Evolutionary conservation across 805 yeast species (phyloP).

Genomic region (Wickerhamiella spandovensis): DNA sequence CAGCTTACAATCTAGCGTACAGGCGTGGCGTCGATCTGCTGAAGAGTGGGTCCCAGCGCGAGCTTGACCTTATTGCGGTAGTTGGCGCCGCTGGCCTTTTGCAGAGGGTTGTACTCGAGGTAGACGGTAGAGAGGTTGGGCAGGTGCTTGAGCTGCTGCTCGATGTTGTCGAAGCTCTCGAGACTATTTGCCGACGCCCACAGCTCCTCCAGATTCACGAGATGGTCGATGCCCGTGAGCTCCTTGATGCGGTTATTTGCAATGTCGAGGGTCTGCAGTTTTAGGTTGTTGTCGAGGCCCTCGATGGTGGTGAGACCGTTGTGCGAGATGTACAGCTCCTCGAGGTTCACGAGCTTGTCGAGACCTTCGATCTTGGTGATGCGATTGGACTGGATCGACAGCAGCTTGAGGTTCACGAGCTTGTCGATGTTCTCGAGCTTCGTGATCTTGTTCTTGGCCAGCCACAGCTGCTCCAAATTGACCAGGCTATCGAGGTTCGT

Average conservation of each 20-base stretch:
- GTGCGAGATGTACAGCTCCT: conserved; percentile 79
- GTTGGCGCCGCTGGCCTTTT: conserved; percentile 54
- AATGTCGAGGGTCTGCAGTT: conserved; percentile 64
- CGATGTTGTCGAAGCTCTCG: conserved; percentile 54
- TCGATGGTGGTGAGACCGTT: conserved; percentile 66
- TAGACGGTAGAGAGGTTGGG: conserved; percentile 73
- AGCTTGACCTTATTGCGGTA: conserved; percentile 74
- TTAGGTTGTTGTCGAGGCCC: conserved; percentile 56
- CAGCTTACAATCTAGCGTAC: conserved; percentile 8
- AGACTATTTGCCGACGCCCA: conserved; percentile 83
- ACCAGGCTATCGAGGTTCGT: conserved; percentile 44
- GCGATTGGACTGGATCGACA: conserved; percentile 81
- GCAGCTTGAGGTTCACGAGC: conserved; percentile 50
- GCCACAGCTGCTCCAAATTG: conserved; percentile 67
- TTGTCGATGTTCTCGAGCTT: conserved; percentile 48
- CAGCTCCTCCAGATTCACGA: conserved; percentile 66
- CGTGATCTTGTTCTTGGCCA: conserved; percentile 73
- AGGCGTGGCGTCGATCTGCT: conserved; percentile 87
- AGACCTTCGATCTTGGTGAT: conserved; percentile 70
- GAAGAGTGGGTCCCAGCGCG: conserved; percentile 53
- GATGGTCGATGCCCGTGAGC: conserved; percentile 51
- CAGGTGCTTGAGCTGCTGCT: conserved; percentile 46
- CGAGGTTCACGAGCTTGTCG: conserved; percentile 54
- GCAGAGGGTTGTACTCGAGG: conserved; percentile 87
- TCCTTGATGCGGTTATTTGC: conserved; percentile 57